Conservation (phyloP, 2,329 filamentous ascomycete genomes). For the Fonsecaea pedrosoi region DNA sequence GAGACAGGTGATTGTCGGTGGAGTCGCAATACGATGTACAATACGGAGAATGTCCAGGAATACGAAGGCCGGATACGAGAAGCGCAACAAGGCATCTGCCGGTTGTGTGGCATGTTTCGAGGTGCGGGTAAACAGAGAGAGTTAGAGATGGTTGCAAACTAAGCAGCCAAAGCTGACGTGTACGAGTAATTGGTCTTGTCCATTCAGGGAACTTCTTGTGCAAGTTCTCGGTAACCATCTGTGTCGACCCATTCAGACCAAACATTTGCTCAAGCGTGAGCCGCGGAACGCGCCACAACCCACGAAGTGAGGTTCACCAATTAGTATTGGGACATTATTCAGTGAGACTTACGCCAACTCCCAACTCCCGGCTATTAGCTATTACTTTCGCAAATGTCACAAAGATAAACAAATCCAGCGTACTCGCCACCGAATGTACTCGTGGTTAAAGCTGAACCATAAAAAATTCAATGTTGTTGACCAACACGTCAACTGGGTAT, state of each 20-base stretch:
- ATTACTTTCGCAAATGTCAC: neutral
- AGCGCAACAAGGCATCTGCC: neutral
- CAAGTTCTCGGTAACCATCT: too few relatives aligned
- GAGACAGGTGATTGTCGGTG: neutral
- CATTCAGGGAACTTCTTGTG: too few relatives aligned
- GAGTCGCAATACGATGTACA: neutral
- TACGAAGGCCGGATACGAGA: neutral
- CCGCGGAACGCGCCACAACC: too few relatives aligned
- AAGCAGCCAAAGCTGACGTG: neutral
- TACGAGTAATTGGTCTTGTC: too few relatives aligned
- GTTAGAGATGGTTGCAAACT: neutral
- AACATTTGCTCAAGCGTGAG: too few relatives aligned
- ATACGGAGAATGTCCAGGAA: neutral
- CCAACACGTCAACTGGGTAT: slow-evolving; percentile 16
- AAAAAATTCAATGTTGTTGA: neutral
- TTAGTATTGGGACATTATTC: too few relatives aligned
- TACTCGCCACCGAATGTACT: neutral
- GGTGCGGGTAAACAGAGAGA: neutral
- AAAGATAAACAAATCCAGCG: neutral
- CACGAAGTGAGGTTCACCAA: too few relatives aligned
- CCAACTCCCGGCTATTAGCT: neutral
- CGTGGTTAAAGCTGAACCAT: too few relatives aligned
- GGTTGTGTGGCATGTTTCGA: too few relatives aligned
- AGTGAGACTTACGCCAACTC: too few relatives aligned
- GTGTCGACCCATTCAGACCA: too few relatives aligned